Evolutionary conservation across 2,329 filamentous ascomycete genomes (phyloP).

Genomic region (Colletotrichum spinosum): DNA sequence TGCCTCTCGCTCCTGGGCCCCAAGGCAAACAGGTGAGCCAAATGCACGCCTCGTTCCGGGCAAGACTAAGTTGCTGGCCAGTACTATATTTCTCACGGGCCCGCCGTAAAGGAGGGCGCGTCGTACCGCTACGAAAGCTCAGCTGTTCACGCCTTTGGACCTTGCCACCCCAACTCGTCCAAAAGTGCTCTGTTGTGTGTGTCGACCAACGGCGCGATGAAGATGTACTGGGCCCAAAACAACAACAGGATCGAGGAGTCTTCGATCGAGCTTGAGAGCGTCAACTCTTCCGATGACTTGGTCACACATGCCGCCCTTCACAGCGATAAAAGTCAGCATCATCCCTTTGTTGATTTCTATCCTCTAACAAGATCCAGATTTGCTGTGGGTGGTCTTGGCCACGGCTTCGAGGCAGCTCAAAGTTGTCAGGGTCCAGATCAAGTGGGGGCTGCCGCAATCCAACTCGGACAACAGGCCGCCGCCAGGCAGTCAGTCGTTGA

Average conservation of each 20-base stretch:
- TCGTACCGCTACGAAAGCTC: slow-evolving; percentile 78
- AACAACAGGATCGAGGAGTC: slow-evolving; percentile 79
- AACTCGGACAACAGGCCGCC: slow-evolving; percentile 63
- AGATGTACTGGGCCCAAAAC: slow-evolving; percentile 81
- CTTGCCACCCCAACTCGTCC: slow-evolving; percentile 76
- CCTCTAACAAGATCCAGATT: slow-evolving; percentile 29
- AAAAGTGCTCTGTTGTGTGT: slow-evolving; percentile 83
- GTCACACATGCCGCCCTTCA: slow-evolving; percentile 83
- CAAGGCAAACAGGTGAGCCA: slow-evolving; percentile 52
- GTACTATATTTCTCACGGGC: slow-evolving; percentile 65
- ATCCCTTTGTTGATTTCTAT: background rate
- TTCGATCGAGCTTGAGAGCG: slow-evolving; percentile 78
- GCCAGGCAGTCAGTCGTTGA: slow-evolving; percentile 59
- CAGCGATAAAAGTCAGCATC: slow-evolving; percentile 75
- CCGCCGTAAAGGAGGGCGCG: slow-evolving; percentile 71
- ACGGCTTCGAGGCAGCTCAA: slow-evolving; percentile 79
- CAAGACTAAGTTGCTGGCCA: slow-evolving; percentile 16
- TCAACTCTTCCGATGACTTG: slow-evolving; percentile 78
- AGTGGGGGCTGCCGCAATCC: slow-evolving; percentile 74
- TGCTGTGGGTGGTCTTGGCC: slow-evolving; percentile 61
- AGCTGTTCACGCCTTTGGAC: slow-evolving; percentile 74
- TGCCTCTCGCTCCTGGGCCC: slow-evolving; percentile 65
- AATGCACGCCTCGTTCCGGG: slow-evolving; percentile 30
- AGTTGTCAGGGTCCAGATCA: slow-evolving; percentile 78
- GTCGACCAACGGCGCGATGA: slow-evolving; percentile 78